These are phyloP conservation scores for Trichoderma sp. DNA, from an alignment of 2,329 filamentous ascomycete species.

Conservation along the genomic window DNA sequence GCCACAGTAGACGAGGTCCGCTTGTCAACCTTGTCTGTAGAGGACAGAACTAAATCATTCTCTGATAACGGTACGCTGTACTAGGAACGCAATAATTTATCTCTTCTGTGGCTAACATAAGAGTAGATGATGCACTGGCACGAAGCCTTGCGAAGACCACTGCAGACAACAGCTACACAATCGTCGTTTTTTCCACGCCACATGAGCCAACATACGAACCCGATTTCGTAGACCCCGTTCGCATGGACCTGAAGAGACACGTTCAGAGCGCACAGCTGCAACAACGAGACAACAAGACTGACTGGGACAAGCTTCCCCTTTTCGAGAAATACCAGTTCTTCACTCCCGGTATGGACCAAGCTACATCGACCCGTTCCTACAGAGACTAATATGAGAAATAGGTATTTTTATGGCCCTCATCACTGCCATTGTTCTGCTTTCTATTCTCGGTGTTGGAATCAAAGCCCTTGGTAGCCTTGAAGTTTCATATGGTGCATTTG, in stretches of 20 bases:
- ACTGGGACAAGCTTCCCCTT: conserved; percentile 53
- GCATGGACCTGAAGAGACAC: conserved; percentile 73
- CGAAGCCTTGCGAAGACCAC: conserved; percentile 46
- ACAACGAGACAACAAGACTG: conserved; percentile 45
- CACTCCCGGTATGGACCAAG: conserved; percentile 65
- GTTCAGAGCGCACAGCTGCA: conserved; percentile 34
- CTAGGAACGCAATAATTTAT: neutral
- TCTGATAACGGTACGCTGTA: conserved; percentile 46
- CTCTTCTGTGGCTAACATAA: neutral
- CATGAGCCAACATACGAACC: conserved; percentile 62
- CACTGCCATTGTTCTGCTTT: conserved; percentile 68
- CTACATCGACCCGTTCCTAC: neutral
- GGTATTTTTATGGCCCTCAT: conserved; percentile 88
- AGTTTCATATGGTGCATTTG: conserved; percentile 92
- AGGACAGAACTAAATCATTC: conserved; percentile 47
- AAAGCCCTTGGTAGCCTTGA: conserved; percentile 76
- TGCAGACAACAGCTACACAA: conserved; percentile 61
- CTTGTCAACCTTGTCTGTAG: conserved; percentile 45
- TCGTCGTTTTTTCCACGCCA: conserved; percentile 73
- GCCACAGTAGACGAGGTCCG: conserved; percentile 44
- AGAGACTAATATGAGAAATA: conserved; percentile 39
- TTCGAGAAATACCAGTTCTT: conserved; percentile 97
- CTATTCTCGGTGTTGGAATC: conserved; percentile 78
- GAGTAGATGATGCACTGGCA: conserved; percentile 53
- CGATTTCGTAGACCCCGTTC: conserved; percentile 62